Percentiles rank a stretch among this genome's conserved stretches.
Conservation (phyloP, 2,329 filamentous ascomycete species). For the Colletotrichum tamarilloi region DNA sequence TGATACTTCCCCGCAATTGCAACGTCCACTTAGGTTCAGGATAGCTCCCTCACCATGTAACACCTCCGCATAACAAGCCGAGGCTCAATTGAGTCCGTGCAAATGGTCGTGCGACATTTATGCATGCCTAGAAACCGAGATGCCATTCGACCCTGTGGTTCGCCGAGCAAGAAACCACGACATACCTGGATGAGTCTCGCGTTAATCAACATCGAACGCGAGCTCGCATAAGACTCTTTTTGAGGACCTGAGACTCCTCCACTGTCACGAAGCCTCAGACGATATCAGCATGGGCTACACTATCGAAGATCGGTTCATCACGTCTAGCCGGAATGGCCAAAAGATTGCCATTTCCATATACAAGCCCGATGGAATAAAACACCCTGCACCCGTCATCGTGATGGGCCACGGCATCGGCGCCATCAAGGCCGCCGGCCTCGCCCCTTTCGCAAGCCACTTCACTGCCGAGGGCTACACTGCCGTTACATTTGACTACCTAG, state of each 20-base stretch:
- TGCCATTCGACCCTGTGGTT: background rate
- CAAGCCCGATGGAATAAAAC: constrained; percentile 16
- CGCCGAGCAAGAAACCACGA: background rate
- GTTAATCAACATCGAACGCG: background rate
- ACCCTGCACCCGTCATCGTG: constrained; percentile 1
- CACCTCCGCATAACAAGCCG: constrained; percentile 13
- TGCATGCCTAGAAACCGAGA: background rate
- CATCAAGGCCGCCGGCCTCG: constrained; percentile 27
- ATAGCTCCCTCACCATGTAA: constrained; percentile 6
- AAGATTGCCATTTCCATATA: constrained; percentile 27
- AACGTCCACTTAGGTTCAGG: constrained; percentile 1
- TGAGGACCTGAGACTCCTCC: background rate
- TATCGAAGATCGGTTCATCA: constrained; percentile 21
- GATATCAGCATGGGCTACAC: constrained; percentile 17
- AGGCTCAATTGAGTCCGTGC: background rate
- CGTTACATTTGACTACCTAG: constrained; percentile 29
- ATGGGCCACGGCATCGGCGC: constrained; percentile 30
- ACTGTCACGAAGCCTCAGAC: background rate
- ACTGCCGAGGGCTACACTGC: constrained; percentile 20
- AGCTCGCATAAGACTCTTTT: background rate
- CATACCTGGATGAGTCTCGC: background rate
- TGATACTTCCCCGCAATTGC: constrained; percentile 23
- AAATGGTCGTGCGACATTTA: background rate
- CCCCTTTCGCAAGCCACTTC: constrained; percentile 20
- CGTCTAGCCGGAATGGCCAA: constrained; percentile 11